Percentiles rank a stretch among this genome's conserved stretches.
Evolutionary conservation across 371 early-diverging fungal genomes (phyloP).

Genomic region (Capillidium heterosporum): DNA sequence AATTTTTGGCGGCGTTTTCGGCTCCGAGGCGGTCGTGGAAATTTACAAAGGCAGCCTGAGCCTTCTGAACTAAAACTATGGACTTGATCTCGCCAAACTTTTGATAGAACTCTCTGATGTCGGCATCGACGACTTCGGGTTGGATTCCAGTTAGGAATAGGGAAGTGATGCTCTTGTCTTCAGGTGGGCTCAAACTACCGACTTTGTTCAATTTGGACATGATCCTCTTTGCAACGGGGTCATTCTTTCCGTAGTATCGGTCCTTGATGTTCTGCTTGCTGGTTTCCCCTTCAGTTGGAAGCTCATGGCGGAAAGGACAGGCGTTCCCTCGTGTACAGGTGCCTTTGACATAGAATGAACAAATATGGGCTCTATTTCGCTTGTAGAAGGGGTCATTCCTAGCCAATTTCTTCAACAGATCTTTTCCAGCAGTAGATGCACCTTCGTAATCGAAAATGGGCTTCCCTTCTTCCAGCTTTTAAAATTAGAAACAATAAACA

Average conservation of each 20-base stretch:
- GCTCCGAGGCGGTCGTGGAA: constrained; percentile 56
- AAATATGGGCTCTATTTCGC: constrained; percentile 77
- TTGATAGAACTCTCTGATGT: constrained; percentile 41
- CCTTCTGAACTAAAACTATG: constrained; percentile 54
- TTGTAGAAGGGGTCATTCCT: constrained; percentile 81
- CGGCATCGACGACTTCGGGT: constrained; percentile 32
- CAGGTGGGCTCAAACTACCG: constrained; percentile 28
- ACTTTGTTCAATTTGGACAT: constrained; percentile 27
- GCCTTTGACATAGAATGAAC: constrained; percentile 89
- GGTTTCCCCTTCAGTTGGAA: constrained; percentile 64
- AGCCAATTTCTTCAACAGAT: constrained; percentile 60
- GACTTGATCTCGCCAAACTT: constrained; percentile 80
- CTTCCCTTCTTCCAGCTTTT: constrained; percentile 25
- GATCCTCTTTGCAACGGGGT: constrained; percentile 82
- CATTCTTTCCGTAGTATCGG: constrained; percentile 80
- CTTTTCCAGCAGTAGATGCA: constrained; percentile 59
- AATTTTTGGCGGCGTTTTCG: constrained; percentile 48
- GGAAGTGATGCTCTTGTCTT: constrained; percentile 52
- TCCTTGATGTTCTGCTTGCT: constrained; percentile 81
- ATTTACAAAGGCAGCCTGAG: constrained; percentile 79
- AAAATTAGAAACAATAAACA: constrained; percentile 9
- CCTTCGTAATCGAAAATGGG: constrained; percentile 49
- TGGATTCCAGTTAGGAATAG: constrained; percentile 61
- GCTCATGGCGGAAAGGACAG: constrained; percentile 86
- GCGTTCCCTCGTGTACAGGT: constrained; percentile 79